phyloP scores from a whole-genome alignment of 768 basidiomycete genomes.

The Rhizopogon vulgaris region DNA sequence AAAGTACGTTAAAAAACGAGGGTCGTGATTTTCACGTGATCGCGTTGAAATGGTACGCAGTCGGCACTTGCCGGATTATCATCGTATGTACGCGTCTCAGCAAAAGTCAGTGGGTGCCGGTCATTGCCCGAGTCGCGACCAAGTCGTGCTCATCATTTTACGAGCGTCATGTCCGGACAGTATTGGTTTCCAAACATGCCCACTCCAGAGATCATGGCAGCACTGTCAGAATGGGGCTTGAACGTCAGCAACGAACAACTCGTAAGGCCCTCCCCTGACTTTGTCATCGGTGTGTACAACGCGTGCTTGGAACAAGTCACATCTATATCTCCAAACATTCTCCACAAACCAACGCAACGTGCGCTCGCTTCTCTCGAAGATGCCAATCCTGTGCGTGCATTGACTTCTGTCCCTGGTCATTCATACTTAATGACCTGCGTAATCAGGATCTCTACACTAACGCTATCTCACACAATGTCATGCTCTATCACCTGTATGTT shows the following conservation, averaged over 20 bases:
- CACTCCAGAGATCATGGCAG: constrained; percentile 54
- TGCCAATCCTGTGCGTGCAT: constrained; percentile 45
- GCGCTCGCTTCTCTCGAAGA: constrained; percentile 46
- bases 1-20: too few relatives aligned
- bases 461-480: constrained; percentile 54
- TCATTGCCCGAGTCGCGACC: too few relatives aligned
- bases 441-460: constrained; percentile 59
- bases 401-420: neutral
- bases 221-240: constrained; percentile 65
- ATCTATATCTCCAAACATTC: constrained; percentile 48
- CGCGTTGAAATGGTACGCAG: too few relatives aligned
- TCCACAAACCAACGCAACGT: constrained; percentile 54
- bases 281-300: constrained; percentile 63
- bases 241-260: constrained; percentile 65
- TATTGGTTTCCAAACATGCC: constrained; percentile 66
- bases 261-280: constrained; percentile 58
- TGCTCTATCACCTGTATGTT: constrained; percentile 62
- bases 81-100: too few relatives aligned
- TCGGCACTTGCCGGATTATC: too few relatives aligned
- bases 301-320: constrained; percentile 72
- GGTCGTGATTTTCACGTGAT: too few relatives aligned
- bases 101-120: too few relatives aligned
- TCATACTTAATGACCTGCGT: neutral
- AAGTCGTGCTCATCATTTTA: neutral
- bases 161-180: constrained; percentile 24